These are phyloP conservation scores for Spathaspora sp. DNA, from an alignment of 1,139 yeast genomes.

Conservation along the genomic window DNA sequence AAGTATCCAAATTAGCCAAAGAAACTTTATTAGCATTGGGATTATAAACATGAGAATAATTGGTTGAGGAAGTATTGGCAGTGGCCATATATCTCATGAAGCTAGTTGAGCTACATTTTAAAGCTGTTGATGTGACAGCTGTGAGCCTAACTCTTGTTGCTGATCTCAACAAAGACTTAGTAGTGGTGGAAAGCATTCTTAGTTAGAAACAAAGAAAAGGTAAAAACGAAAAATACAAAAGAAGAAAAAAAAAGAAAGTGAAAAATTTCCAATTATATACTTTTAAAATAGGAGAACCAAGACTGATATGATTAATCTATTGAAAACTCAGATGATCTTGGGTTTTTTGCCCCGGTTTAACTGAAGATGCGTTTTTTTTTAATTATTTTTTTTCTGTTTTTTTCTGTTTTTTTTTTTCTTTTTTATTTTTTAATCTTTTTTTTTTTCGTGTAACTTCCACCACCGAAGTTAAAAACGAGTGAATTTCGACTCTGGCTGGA, in stretches of 20 bases:
- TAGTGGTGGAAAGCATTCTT: constrained; percentile 3
- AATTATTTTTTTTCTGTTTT: no score
- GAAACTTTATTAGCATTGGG: constrained; percentile 30
- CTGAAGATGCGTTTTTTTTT: background rate
- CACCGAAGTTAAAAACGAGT: background rate
- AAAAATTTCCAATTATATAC: background rate
- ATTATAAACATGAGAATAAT: constrained; percentile 40
- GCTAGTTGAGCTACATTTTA: background rate
- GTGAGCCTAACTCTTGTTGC: background rate
- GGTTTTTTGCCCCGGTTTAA: background rate
- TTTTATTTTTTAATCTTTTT: background rate
- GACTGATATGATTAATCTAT: no score
- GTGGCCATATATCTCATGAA: constrained; percentile 21
- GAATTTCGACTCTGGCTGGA: background rate
- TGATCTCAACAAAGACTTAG: constrained; percentile 4
- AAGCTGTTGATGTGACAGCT: background rate
- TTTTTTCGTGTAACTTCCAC: background rate
- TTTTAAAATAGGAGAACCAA: background rate
- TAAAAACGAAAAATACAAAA: background rate
- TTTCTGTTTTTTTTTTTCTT: background rate
- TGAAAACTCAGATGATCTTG: background rate
- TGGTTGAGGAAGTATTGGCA: constrained; percentile 49
- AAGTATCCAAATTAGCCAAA: constrained; percentile 64
- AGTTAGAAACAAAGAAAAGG: background rate
- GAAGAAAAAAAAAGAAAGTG: background rate